Base-by-base conservation (phyloP, 73 alveolate genomes). In the Vitrella brassicaformis region DNA sequence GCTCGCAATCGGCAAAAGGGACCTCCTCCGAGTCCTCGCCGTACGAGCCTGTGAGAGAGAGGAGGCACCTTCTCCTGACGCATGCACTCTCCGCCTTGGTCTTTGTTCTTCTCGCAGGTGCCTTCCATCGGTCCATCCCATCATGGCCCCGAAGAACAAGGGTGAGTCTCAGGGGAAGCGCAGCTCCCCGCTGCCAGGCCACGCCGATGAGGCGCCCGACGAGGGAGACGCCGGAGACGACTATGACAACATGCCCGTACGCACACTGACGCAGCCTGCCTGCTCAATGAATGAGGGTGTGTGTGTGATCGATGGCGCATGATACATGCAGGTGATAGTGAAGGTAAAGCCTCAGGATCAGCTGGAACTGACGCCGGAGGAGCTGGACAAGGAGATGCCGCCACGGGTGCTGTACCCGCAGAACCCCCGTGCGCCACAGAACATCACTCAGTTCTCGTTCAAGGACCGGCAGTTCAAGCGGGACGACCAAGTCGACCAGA, bases 351-450 rank as follows among this genome's bases (percentile, higher is more conserved):
- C 30, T 10, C 7, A 66, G 14, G 72, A 66, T 66, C 31, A 66
- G 45, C 25, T 29, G 18, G 14, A 29, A 14, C 72, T 29, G 31
- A 66, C 7, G 22, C 7, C 4, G 31, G 31, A 66, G 14, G 72
- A 66, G 22, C 72, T 66, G 25, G 72, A 66, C 19, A 29, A 66
- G 31, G 72, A 66, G 14, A 7, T 66, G 7, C 7, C 4, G 22
- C n/a, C n/a, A n/a, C 4, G 72, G 31, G 72, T 66, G 45, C 31
- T 66, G 22, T 28, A 66, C 72, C 45, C 72, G 7, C 31, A 27
- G 31, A 66, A 66, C 72, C 72, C 72, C 31, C 72, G 14, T 8
- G 31, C 30, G 10, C 45, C 72, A 8, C 72, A 66, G 31, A 66
- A 66, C 72, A 9, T 28, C 31, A 66, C 72, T 66, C 22, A 66